A percentile compares a stretch with the other conserved stretches of the same genome.
phyloP scores from a whole-genome alignment of 148 eudicot genomes.

The Polygonum aviculare region DNA sequence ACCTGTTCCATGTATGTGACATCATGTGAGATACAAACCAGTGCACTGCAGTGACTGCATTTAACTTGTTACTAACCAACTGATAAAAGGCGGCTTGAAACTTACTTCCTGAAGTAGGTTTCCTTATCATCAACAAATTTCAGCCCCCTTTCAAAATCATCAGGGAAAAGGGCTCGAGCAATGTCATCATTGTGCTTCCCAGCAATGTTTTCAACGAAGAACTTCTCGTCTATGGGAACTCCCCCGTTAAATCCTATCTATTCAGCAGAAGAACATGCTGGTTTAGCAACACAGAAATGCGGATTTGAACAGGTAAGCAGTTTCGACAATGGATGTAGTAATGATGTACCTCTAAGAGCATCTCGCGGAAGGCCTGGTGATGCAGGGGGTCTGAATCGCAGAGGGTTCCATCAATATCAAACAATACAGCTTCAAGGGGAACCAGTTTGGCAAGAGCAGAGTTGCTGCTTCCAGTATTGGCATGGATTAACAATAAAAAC shows the following conservation, averaged over 20 bases:
- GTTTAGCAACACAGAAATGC: not conserved
- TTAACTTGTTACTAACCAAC: not conserved
- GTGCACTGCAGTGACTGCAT: no score
- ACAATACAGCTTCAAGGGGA: slow-evolving; percentile 76
- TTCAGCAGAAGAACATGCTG: slow-evolving; percentile 9
- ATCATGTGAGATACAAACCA: not conserved
- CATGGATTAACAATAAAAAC: slow-evolving; percentile 10
- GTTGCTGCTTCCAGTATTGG: slow-evolving; percentile 25
- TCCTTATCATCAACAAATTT: slow-evolving; percentile 74
- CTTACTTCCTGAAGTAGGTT: slow-evolving; percentile 67
- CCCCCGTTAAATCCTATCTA: slow-evolving; percentile 89
- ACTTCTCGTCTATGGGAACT: slow-evolving; percentile 68
- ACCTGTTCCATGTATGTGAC: slow-evolving; percentile 25
- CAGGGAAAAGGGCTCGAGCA: slow-evolving; percentile 65
- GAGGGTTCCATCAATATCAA: slow-evolving; percentile 90
- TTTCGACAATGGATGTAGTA: not conserved
- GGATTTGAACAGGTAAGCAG: not conserved
- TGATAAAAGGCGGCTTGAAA: not conserved
- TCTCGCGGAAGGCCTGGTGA: slow-evolving; percentile 58
- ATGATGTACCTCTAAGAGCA: slow-evolving; percentile 66
- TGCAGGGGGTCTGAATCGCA: slow-evolving; percentile 96
- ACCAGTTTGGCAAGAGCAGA: slow-evolving; percentile 50
- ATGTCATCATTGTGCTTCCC: slow-evolving; percentile 87
- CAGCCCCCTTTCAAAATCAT: slow-evolving; percentile 57
- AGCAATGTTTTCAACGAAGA: slow-evolving; percentile 59